Evolutionary conservation across 1,139 yeast species (phyloP).

Genomic region (Sugiyamaella xylanicola): DNA sequence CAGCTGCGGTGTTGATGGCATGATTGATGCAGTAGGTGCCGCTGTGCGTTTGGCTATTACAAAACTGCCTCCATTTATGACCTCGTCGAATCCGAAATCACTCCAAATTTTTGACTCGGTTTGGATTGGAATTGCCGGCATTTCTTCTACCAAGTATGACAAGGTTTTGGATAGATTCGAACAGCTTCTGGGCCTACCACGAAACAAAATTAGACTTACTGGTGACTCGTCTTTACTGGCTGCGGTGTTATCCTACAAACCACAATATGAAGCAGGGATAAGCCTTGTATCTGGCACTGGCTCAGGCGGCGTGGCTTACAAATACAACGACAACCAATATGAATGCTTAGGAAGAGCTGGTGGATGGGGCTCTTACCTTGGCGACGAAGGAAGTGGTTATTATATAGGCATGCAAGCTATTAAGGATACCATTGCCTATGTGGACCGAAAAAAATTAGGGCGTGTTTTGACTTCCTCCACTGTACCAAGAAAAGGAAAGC

Average conservation of each 20-base stretch:
- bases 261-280: conserved; percentile 22
- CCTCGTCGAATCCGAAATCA: neutral
- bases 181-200: conserved; percentile 16
- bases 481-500: conserved; percentile 19
- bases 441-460: conserved; percentile 18
- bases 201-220: conserved; percentile 22
- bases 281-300: conserved; percentile 37
- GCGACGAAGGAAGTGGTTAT: conserved; percentile 38
- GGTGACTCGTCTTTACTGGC: conserved; percentile 29
- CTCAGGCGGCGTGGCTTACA: conserved; percentile 33
- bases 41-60: conserved; percentile 20
- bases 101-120: conserved; percentile 20
- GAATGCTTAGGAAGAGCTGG: conserved; percentile 30
- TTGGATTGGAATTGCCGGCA: conserved; percentile 33
- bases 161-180: conserved; percentile 17
- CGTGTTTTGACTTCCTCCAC: conserved; percentile 16
- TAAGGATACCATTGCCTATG: conserved; percentile 20
- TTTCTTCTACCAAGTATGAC: conserved; percentile 21
- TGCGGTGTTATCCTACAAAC: conserved; percentile 20
- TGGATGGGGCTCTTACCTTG: conserved; percentile 36
- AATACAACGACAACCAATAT: conserved; percentile 16
- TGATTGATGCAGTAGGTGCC: conserved; percentile 15
- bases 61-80: conserved; percentile 8
- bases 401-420: conserved; percentile 33
- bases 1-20: conserved; percentile 21